Evolutionary conservation across 768 basidiomycete species (phyloP), one percentile per base, ranked within the genome.

Genomic region (Mycena amicta): DNA sequence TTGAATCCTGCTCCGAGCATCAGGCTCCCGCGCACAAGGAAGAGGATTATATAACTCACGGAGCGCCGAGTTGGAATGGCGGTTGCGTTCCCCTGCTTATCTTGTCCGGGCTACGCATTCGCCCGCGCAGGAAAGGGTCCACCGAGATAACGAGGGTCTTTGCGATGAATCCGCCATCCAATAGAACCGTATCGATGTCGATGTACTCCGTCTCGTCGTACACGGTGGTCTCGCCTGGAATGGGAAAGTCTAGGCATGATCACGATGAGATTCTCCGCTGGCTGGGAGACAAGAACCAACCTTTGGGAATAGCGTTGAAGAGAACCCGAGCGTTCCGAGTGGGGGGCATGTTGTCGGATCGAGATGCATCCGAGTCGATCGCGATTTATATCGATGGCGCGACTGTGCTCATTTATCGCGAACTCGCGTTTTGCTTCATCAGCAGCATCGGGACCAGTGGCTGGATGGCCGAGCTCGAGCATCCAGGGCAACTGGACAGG

Each of bases 81-180:
- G n/a, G n/a, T n/a, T n/a, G n/a, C n/a, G n/a, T n/a, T n/a, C n/a
- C n/a, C n/a, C n/a, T n/a, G n/a, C n/a, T n/a, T n/a, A n/a, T n/a
- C n/a, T n/a, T 53, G 20, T 64, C 58, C 0, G 73, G 65, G 6
- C 53, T 58, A 6, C 74, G 66, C 82, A 85, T 81, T 30, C 67
- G 65, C 52, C 68, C 68, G 22, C 76, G 59, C 69, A 80, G 60
- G 64, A 79, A 79, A 1, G 79, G 77, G 56, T 81, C 80, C 37
- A 80, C 63, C 1, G 78, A 77, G 4, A 81, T 64, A 1, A 74
- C 75, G 16, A 86, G 74, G 0, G 75, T 76, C 68, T 85, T 86
- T 62, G 84, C 45, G 6, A 87, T 64, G 54, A 83, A 64, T 0
- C 81, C 80, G 0, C 80, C 80, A 20, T 81, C 67, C 40, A 83